These are phyloP conservation scores for Dendrobium chrysotoxum DNA, from an alignment of 106 monocot genomes.

Conservation along the genomic window DNA sequence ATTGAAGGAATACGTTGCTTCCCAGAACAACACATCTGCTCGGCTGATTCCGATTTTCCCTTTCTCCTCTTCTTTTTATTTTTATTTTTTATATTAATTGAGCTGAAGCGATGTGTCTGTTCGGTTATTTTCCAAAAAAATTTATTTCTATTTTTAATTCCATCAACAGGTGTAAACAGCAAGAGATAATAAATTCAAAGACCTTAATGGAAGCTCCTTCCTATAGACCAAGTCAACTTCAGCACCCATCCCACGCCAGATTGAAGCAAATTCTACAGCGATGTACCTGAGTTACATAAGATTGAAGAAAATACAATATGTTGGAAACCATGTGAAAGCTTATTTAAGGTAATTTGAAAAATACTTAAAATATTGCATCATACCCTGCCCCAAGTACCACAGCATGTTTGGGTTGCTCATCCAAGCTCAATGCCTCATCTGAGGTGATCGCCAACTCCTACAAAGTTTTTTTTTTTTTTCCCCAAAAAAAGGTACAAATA, in stretches of 20 bases:
- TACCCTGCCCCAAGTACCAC: conserved; percentile 99
- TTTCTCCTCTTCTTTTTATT: no score
- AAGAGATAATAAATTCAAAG: conserved; percentile 3
- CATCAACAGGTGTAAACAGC: no score
- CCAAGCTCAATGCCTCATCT: conserved; percentile 98
- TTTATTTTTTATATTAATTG: no score
- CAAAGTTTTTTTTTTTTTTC: not conserved
- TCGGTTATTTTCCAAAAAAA: no score
- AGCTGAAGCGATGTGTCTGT: no score
- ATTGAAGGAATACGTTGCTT: no score
- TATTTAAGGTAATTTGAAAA: not conserved
- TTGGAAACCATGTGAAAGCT: not conserved
- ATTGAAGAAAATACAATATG: not conserved
- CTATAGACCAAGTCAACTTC: conserved; percentile 89
- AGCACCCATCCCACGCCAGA: conserved; percentile 94
- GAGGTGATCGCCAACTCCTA: conserved; percentile 98
- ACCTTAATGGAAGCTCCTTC: conserved; percentile 94
- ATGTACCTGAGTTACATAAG: conserved; percentile 56
- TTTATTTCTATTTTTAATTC: no score
- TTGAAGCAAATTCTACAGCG: conserved; percentile 99
- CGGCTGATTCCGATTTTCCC: no score
- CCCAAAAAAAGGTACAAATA: not conserved
- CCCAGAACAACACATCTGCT: no score
- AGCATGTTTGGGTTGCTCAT: conserved; percentile 83
- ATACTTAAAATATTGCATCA: conserved; percentile 5